Evolutionary conservation across 1,284 basidiomycete species (phyloP), one percentile per base, ranked within the genome.

Genomic region (Megacollybia platyphylla): DNA sequence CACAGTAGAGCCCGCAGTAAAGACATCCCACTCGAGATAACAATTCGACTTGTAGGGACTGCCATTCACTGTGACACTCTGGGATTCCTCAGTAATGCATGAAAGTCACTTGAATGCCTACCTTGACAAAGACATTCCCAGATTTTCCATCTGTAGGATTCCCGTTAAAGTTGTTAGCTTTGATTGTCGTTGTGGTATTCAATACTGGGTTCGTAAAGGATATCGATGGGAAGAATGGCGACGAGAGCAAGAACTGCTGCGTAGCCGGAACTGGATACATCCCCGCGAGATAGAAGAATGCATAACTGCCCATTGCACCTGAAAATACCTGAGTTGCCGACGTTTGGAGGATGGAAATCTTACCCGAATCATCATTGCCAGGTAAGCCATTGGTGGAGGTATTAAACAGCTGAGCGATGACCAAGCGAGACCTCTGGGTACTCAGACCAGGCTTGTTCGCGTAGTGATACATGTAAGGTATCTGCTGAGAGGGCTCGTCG

Each of bases 271-370:
- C 55, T 1, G 76, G 77, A 48, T 79, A 80, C 51, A 81, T 52
- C 1, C 77, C 77, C 0, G 67, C 61, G 5, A 79, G 63, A 51
- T 73, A 74, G 56, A 78, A 82, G 1, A 69, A 63, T 2, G 69
- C 74, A 47, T 76, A 80, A 49, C 76, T 78, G 2, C 68, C 80
- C 81, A 84, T 83, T 0, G 80, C 81, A 37, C 75, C 79, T 59
- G 55, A 52, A 29, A 35, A 15, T 36, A 3, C n/a, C 5, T 13
- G 9, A 17, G 24, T 32, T 2, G 44, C 6, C 40, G 41, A 30
- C 18, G n/a, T 32, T 3, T n/a, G 15, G 15, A 9, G 18, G 7
- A 4, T 6, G 24, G 34, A 11, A 28, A 15, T 31, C 43, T 26
- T 36, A 46, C 45, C 45, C 7, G 40, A 17, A 48, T 44, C 47